Evolutionary conservation across 352 stramenopile genomes (phyloP).

Genomic region (Phytophthora pisi): DNA sequence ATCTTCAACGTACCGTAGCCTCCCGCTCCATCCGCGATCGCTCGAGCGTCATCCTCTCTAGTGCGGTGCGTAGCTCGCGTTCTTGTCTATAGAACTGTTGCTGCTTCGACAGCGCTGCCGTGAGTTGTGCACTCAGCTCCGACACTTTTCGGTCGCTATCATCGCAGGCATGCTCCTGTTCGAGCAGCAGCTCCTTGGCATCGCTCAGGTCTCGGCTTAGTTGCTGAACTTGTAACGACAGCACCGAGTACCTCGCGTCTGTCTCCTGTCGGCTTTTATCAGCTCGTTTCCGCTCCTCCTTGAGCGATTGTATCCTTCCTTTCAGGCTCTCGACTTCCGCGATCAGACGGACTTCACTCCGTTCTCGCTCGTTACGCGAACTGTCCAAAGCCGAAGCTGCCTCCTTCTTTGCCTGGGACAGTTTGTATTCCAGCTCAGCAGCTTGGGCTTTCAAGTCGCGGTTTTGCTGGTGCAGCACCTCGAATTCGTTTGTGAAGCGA

Average conservation of each 20-base stretch:
- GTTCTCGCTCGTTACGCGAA: slow-evolving; percentile 52
- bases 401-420: slow-evolving; percentile 52
- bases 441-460: slow-evolving; percentile 58
- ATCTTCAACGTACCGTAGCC: slow-evolving; percentile 35
- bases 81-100: slow-evolving; percentile 79
- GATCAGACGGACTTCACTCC: slow-evolving; percentile 56
- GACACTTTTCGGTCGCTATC: slow-evolving; percentile 72
- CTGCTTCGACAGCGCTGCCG: slow-evolving; percentile 71
- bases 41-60: slow-evolving; percentile 68
- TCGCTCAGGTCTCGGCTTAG: slow-evolving; percentile 58
- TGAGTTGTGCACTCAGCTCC: slow-evolving; percentile 71
- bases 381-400: slow-evolving; percentile 35
- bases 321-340: slow-evolving; percentile 73
- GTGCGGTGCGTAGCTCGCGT: slow-evolving; percentile 58
- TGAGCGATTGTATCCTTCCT: slow-evolving; percentile 46
- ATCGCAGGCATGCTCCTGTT: slow-evolving; percentile 70
- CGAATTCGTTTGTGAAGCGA: slow-evolving; percentile 57
- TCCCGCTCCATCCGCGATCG: slow-evolving; percentile 72
- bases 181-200: slow-evolving; percentile 54
- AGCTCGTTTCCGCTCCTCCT: slow-evolving; percentile 62
- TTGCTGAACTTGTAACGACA: slow-evolving; percentile 63
- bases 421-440: slow-evolving; percentile 60
- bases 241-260: slow-evolving; percentile 49
- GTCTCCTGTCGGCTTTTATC: slow-evolving; percentile 59
- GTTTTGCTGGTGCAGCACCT: slow-evolving; percentile 63